Evolutionary conservation across 139 green algal species (phyloP).

Genomic region (Tetradesmus obliquus): DNA sequence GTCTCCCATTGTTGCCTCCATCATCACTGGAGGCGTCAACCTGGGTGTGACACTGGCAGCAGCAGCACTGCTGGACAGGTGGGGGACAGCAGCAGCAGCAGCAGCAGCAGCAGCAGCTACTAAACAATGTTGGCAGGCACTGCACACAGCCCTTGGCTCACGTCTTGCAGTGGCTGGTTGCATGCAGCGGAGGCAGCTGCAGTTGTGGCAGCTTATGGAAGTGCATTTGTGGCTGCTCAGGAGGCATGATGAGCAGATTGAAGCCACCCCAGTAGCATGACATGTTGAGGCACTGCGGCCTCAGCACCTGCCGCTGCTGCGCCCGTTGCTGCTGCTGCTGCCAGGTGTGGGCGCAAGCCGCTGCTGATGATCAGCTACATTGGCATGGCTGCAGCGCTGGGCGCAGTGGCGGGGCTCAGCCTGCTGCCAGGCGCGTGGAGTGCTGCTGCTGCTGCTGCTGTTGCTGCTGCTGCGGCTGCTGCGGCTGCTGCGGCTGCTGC

Average conservation of each 20-base stretch:
- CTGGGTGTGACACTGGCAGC: conserved; percentile 60
- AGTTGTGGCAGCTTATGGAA: too few species aligned
- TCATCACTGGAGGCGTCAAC: conserved; percentile 77
- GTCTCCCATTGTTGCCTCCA: conserved; percentile 70
- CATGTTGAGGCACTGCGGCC: too few species aligned
- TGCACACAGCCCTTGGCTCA: background rate
- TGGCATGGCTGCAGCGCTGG: conserved; percentile 49
- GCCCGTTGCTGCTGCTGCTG: conserved; percentile 10
- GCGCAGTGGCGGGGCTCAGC: background rate
- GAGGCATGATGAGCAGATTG: background rate
- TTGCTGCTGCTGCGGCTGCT: too few species aligned
- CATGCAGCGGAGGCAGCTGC: background rate
- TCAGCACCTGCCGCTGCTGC: conserved; percentile 7
- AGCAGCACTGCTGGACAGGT: conserved; percentile 62
- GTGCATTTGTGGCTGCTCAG: background rate
- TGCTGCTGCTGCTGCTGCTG: background rate
- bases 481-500: too few species aligned
- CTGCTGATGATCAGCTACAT: conserved; percentile 73
- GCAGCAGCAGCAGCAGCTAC: background rate
- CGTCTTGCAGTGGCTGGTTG: background rate
- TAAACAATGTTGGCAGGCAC: background rate
- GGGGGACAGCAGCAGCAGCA: conserved; percentile 22
- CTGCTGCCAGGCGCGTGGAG: conserved; percentile 18
- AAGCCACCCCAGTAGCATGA: too few species aligned
- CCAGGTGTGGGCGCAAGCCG: conserved; percentile 41